Percentiles rank a stretch among this genome's conserved stretches.
Evolutionary conservation across 805 yeast genomes (phyloP).

Genomic region (Sugiyamaella smithiae): DNA sequence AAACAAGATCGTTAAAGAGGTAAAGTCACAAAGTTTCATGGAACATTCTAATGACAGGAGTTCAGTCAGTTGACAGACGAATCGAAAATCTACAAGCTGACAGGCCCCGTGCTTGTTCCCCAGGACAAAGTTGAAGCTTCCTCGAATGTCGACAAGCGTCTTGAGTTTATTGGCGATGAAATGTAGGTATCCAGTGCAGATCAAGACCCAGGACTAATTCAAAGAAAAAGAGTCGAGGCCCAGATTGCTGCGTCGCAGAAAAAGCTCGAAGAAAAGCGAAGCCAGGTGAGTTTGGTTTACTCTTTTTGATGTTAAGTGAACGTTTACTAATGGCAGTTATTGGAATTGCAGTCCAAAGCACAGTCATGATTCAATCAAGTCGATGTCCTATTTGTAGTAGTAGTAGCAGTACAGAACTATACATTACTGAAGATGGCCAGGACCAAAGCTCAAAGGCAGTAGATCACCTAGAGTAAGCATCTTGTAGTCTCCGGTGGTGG

Average conservation of each 20-base stretch:
- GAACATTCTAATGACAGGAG: constrained; percentile 43
- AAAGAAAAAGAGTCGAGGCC: constrained; percentile 62
- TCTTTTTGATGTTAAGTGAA: too few relatives aligned
- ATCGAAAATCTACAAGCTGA: constrained; percentile 78
- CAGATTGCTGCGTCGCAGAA: constrained; percentile 57
- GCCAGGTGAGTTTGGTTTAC: constrained; percentile 32
- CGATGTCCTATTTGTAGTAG: too few relatives aligned
- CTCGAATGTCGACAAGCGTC: constrained; percentile 78
- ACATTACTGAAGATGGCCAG: constrained; percentile 57
- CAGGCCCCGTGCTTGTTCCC: constrained; percentile 90
- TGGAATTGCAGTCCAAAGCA: too few relatives aligned
- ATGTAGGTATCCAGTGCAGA: constrained; percentile 44
- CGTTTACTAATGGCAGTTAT: constrained; percentile 9
- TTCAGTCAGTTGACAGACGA: constrained; percentile 62
- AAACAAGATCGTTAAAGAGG: constrained; percentile 76
- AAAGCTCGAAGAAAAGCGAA: constrained; percentile 58
- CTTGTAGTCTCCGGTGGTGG: constrained; percentile 36
- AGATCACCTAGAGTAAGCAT: constrained; percentile 56
- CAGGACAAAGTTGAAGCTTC: constrained; percentile 83
- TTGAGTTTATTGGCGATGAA: constrained; percentile 81
- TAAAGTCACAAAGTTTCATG: constrained; percentile 10
- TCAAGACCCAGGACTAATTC: too few relatives aligned
- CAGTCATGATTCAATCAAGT: too few relatives aligned
- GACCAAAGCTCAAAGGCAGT: constrained; percentile 85
- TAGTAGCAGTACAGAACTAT: too few relatives aligned